These are phyloP conservation scores for Eucalyptus brandiana DNA, from an alignment of 345 rosid species.

Conservation along the genomic window DNA sequence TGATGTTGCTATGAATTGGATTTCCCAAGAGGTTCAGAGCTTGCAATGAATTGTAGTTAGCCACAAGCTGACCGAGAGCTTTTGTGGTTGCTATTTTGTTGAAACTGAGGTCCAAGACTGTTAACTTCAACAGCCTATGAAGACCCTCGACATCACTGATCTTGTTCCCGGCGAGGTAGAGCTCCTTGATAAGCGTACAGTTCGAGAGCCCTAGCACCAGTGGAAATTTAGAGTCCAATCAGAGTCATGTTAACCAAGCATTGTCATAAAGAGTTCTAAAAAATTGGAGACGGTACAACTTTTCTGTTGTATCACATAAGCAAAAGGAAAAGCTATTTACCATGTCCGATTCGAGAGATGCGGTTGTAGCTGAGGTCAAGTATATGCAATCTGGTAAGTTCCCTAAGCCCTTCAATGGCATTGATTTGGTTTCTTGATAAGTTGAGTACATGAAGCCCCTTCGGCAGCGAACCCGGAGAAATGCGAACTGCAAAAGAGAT, in stretches of 20 bases:
- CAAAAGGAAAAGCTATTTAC: slow-evolving; percentile 9
- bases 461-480: slow-evolving; percentile 67
- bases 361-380: slow-evolving; percentile 93
- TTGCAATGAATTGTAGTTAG: slow-evolving; percentile 67
- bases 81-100: slow-evolving; percentile 85
- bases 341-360: slow-evolving; percentile 80
- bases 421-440: slow-evolving; percentile 78
- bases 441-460: slow-evolving; percentile 71
- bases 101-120: slow-evolving; percentile 83
- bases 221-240: neutral
- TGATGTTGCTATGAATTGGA: slow-evolving; percentile 64
- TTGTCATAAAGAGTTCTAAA: neutral
- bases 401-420: slow-evolving; percentile 79
- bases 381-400: slow-evolving; percentile 56
- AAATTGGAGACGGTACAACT: neutral
- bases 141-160: slow-evolving; percentile 77
- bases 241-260: neutral
- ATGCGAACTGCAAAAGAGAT: slow-evolving; percentile 43
- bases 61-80: slow-evolving; percentile 85
- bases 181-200: slow-evolving; percentile 80
- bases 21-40: slow-evolving; percentile 81
- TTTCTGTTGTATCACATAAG: neutral
- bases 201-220: slow-evolving; percentile 57
- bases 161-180: slow-evolving; percentile 86
- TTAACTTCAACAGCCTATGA: slow-evolving; percentile 82